These are phyloP conservation scores for Metahyphopichia silvanorum DNA, from an alignment of 805 yeast species.

Conservation along the genomic window DNA sequence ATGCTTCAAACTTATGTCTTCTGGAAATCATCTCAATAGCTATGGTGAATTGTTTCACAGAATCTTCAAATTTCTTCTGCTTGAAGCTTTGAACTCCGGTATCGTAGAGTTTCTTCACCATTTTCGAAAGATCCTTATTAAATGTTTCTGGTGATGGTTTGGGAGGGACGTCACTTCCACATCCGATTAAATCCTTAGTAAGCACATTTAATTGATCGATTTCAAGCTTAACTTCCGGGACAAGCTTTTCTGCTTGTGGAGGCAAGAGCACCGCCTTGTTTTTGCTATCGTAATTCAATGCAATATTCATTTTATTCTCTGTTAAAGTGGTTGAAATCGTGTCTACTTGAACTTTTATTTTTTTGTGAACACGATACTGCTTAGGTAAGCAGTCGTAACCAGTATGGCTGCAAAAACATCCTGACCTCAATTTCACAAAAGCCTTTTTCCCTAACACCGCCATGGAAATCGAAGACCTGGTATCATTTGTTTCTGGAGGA, in stretches of 20 bases:
- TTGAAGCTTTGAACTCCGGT: slow-evolving; percentile 59
- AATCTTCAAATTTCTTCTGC: slow-evolving; percentile 52
- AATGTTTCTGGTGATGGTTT: slow-evolving; percentile 52
- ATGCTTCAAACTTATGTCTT: slow-evolving; percentile 71
- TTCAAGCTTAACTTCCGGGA: slow-evolving; percentile 36
- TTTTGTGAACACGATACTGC: too few species aligned
- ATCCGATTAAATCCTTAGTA: slow-evolving; percentile 35
- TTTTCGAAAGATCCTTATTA: slow-evolving; percentile 52
- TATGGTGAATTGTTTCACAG: slow-evolving; percentile 58
- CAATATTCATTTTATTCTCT: slow-evolving; percentile 19
- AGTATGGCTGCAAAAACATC: too few species aligned
- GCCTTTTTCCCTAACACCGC: too few species aligned
- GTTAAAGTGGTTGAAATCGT: too few species aligned
- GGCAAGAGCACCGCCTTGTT: slow-evolving; percentile 21
- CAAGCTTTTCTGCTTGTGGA: slow-evolving; percentile 11
- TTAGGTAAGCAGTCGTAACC: too few species aligned
- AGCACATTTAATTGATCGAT: slow-evolving; percentile 39
- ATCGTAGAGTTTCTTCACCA: slow-evolving; percentile 64
- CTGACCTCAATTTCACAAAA: too few species aligned
- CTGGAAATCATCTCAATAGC: slow-evolving; percentile 68
- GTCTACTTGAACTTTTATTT: too few species aligned
- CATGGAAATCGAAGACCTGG: slow-evolving; percentile 6
- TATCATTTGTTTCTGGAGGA: slow-evolving; percentile 2
- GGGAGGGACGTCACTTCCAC: slow-evolving; percentile 50
- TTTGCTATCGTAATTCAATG: slow-evolving; percentile 25